These are phyloP conservation scores for Comarum palustre DNA, from an alignment of 306 rosid genomes.

Conservation along the genomic window DNA sequence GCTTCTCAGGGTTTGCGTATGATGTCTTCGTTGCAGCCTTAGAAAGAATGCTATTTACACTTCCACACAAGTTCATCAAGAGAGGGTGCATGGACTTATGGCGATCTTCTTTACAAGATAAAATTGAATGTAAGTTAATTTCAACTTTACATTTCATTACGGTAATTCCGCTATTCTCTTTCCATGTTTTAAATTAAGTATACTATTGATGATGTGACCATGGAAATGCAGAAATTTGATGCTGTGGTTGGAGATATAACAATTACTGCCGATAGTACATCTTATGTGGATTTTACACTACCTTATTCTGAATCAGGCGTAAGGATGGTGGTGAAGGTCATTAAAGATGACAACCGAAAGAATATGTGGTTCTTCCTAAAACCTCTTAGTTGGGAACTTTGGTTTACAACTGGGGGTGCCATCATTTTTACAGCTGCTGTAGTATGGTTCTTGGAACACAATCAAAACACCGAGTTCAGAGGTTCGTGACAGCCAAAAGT, in stretches of 20 bases:
- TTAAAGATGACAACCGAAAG: constrained; percentile 14
- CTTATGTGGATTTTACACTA: constrained; percentile 38
- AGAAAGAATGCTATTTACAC: constrained; percentile 31
- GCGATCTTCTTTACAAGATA: constrained; percentile 30
- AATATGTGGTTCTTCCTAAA: constrained; percentile 45
- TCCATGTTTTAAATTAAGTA: neutral
- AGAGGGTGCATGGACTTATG: constrained; percentile 19
- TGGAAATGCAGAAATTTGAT: constrained; percentile 25
- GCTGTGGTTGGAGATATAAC: constrained; percentile 44
- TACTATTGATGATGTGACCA: neutral
- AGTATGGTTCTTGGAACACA: constrained; percentile 35
- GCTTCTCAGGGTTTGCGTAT: constrained; percentile 34
- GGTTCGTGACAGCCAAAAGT: constrained; percentile 23
- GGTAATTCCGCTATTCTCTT: neutral
- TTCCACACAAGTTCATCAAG: constrained; percentile 24
- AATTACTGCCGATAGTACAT: constrained; percentile 30
- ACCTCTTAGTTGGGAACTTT: constrained; percentile 42
- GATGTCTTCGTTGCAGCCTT: constrained; percentile 29
- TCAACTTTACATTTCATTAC: neutral
- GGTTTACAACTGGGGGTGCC: constrained; percentile 32
- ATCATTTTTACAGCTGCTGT: constrained; percentile 30
- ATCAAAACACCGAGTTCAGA: constrained; percentile 24
- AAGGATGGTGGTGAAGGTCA: constrained; percentile 31
- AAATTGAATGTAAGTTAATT: constrained; percentile 3
- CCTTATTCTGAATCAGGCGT: constrained; percentile 42